Evolutionary conservation across 1,284 basidiomycete genomes (phyloP).

Genomic region (Papiliotrema nemorosa): DNA sequence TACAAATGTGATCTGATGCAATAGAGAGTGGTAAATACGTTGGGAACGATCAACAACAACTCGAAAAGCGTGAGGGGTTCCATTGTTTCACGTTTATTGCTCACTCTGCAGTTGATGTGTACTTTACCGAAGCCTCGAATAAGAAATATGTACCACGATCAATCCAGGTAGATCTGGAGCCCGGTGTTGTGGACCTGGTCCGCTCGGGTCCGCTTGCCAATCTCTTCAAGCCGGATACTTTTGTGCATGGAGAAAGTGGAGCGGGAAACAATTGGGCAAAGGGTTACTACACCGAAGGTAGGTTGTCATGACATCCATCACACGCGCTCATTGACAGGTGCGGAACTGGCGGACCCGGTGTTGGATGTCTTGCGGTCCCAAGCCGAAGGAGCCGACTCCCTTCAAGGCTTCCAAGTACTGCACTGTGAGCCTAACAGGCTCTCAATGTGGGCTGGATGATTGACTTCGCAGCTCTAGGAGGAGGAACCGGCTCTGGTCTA

Average conservation of each 20-base stretch:
- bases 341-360: constrained; percentile 85
- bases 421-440: constrained; percentile 57
- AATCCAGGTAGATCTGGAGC: constrained; percentile 84
- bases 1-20: too few species aligned
- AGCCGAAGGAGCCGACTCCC: constrained; percentile 73
- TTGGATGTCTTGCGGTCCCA: constrained; percentile 71
- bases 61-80: constrained; percentile 31
- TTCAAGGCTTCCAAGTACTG: constrained; percentile 91
- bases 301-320: neutral
- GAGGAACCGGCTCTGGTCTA: constrained; percentile 85
- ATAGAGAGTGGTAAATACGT: constrained; percentile 40
- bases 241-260: constrained; percentile 67
- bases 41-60: constrained; percentile 38
- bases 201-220: constrained; percentile 54
- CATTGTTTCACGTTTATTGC: neutral
- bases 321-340: constrained; percentile 55
- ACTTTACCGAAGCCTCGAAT: constrained; percentile 48
- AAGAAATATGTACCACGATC: constrained; percentile 81
- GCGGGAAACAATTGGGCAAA: constrained; percentile 50
- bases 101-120: constrained; percentile 39
- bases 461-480: constrained; percentile 62
- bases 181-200: constrained; percentile 75
- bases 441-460: neutral
- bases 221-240: constrained; percentile 88
- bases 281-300: constrained; percentile 75